Evolutionary conservation across 1,284 basidiomycete genomes (phyloP).

Genomic region (Irpex rosettiformis): DNA sequence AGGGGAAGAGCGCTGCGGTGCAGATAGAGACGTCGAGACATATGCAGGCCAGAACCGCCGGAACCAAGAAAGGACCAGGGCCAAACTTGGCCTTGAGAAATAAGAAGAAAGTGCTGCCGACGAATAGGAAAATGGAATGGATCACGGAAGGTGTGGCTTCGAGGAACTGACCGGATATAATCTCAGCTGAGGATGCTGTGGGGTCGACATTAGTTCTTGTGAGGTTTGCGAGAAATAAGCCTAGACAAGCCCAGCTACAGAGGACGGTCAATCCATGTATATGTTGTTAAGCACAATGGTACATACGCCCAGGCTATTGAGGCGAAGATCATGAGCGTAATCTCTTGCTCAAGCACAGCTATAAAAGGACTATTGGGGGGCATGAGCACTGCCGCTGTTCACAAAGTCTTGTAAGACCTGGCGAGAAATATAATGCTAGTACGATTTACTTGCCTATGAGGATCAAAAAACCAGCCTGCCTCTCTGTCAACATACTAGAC

Average conservation of each 20-base stretch:
- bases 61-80: conserved; percentile 63
- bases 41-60: conserved; percentile 57
- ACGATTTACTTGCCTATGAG: conserved; percentile 45
- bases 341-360: conserved; percentile 65
- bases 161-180: conserved; percentile 51
- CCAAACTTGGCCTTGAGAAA: conserved; percentile 63
- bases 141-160: conserved; percentile 63
- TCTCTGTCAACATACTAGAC: conserved; percentile 6
- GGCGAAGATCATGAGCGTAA: conserved; percentile 54
- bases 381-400: conserved; percentile 58
- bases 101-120: conserved; percentile 59
- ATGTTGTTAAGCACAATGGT: background rate
- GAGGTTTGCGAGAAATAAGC: conserved; percentile 59
- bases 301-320: conserved; percentile 63
- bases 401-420: background rate
- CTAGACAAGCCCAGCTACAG: conserved; percentile 63
- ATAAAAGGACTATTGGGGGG: conserved; percentile 70
- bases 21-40: conserved; percentile 59
- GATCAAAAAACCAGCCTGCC: conserved; percentile 63
- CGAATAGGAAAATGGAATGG: conserved; percentile 61
- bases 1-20: conserved; percentile 63
- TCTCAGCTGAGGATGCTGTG: conserved; percentile 33
- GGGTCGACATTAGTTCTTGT: conserved; percentile 47
- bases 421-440: background rate
- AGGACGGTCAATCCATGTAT: background rate